Conservation (phyloP, 2,329 filamentous ascomycete species). For the Hymenoscyphus repandus region DNA sequence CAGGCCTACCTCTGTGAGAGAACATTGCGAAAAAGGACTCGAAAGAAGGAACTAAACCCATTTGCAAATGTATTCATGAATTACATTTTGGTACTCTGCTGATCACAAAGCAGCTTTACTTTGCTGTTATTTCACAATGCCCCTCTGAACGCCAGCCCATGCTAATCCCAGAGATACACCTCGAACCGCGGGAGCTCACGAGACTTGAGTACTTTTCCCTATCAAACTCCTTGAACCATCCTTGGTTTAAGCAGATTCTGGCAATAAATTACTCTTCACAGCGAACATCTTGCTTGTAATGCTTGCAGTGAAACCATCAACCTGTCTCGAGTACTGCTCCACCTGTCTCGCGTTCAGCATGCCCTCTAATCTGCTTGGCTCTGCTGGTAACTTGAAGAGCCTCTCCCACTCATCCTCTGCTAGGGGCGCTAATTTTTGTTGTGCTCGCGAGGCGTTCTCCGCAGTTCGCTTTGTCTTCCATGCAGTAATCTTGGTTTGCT, state of each 20-base stretch:
- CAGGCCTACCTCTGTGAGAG: too few species aligned
- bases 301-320: slow-evolving; percentile 89
- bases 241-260: slow-evolving; percentile 31
- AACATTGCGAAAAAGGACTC: too few species aligned
- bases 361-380: slow-evolving; percentile 87
- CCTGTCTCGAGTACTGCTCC: slow-evolving; percentile 95
- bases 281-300: slow-evolving; percentile 98
- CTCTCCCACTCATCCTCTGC: slow-evolving; percentile 98
- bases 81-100: not conserved
- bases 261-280: slow-evolving; percentile 66
- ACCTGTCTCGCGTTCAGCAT: slow-evolving; percentile 95
- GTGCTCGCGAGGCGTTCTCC: slow-evolving; percentile 79
- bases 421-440: slow-evolving; percentile 81
- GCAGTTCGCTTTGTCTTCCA: slow-evolving; percentile 97
- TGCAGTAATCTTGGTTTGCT: slow-evolving; percentile 92
- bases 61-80: too few species aligned
- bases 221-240: slow-evolving; percentile 3
- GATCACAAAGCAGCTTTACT: not conserved
- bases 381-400: slow-evolving; percentile 94
- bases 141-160: slow-evolving; percentile 26
- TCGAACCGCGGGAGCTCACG: not conserved
- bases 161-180: slow-evolving; percentile 14
- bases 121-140: slow-evolving; percentile 6
- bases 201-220: not conserved
- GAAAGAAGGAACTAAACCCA: too few species aligned